Evolutionary conservation across 2,329 filamentous ascomycete genomes (phyloP).

Genomic region (Exophiala lecanii-corni): DNA sequence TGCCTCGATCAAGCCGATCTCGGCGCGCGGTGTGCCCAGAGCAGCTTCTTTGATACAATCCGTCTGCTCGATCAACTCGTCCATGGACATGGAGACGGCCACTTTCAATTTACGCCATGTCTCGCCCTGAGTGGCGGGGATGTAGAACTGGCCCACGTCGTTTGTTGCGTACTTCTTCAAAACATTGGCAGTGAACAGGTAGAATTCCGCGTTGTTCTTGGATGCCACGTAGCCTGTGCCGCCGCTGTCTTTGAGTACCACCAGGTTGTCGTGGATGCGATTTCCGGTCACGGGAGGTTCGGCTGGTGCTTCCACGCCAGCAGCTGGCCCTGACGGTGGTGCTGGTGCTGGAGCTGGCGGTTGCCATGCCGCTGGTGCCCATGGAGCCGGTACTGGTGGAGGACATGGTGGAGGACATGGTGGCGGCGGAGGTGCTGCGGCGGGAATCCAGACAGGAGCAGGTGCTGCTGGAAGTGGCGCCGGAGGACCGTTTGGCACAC

Average conservation of each 20-base stretch:
- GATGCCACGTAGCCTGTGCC: slow-evolving; percentile 17
- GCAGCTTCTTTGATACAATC: slow-evolving; percentile 48
- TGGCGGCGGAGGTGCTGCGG: slow-evolving; percentile 10
- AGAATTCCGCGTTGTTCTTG: slow-evolving; percentile 26
- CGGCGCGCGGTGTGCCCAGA: slow-evolving; percentile 10
- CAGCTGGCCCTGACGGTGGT: slow-evolving; percentile 10
- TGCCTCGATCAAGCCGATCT: slow-evolving; percentile 54
- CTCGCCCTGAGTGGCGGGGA: slow-evolving; percentile 46
- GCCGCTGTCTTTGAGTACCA: slow-evolving; percentile 17
- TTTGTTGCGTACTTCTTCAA: slow-evolving; percentile 17
- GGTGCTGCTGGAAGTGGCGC: slow-evolving; percentile 5
- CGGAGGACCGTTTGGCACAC: slow-evolving; percentile 15
- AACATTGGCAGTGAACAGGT: slow-evolving; percentile 36
- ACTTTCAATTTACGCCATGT: slow-evolving; percentile 55
- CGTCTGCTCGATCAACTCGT: slow-evolving; percentile 55
- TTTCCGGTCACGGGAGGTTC: slow-evolving; percentile 24
- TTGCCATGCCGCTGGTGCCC: slow-evolving; percentile 1
- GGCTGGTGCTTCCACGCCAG: slow-evolving; percentile 12
- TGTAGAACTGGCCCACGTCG: slow-evolving; percentile 34
- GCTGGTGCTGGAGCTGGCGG: slow-evolving; percentile 14
- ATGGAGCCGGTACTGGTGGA: slow-evolving; percentile 10
- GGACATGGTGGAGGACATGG: slow-evolving; percentile 5
- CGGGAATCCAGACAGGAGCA: slow-evolving; percentile 7
- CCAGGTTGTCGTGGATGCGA: slow-evolving; percentile 22
- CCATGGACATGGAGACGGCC: slow-evolving; percentile 45